Percentiles rank a stretch among this genome's conserved stretches.
phyloP scores from a whole-genome alignment of 2,329 filamentous ascomycete genomes.

The Colletotrichum siamense region DNA sequence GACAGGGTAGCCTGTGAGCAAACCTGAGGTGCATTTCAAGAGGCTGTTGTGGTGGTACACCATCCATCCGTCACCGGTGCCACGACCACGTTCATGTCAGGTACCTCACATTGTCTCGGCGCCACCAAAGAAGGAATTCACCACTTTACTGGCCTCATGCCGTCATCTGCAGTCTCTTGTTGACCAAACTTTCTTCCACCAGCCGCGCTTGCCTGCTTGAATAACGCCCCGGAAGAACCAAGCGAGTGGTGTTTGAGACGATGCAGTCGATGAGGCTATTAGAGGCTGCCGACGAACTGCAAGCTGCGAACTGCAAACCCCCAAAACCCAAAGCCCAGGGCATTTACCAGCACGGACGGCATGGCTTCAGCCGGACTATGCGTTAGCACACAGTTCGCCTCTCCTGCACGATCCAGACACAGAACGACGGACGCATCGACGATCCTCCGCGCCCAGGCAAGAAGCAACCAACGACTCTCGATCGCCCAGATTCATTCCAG shows the following conservation, averaged over 20 bases:
- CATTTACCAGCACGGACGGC: conserved; percentile 4
- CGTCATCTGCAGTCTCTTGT: neutral
- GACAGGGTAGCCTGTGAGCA: neutral
- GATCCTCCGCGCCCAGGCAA: neutral
- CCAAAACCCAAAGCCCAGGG: neutral
- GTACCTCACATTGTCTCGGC: neutral
- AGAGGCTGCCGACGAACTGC: neutral
- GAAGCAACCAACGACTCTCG: neutral
- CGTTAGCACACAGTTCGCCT: neutral
- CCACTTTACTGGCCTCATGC: neutral
- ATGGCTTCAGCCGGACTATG: conserved; percentile 10
- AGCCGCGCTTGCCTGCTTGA: neutral
- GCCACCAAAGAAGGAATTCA: neutral
- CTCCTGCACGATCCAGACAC: conserved; percentile 3
- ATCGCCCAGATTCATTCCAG: neutral
- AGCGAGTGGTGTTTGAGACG: neutral
- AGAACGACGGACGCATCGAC: conserved; percentile 13
- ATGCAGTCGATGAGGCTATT: neutral
- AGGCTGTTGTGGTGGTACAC: neutral
- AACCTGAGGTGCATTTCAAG: neutral
- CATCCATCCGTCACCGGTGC: neutral
- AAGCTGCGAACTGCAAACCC: neutral
- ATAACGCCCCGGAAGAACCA: neutral
- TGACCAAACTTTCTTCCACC: neutral
- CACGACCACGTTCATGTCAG: neutral